A percentile compares a stretch with the other conserved stretches of the same genome.
Conservation (phyloP, 2,329 filamentous ascomycete genomes). For the Botrytis byssoidea region DNA sequence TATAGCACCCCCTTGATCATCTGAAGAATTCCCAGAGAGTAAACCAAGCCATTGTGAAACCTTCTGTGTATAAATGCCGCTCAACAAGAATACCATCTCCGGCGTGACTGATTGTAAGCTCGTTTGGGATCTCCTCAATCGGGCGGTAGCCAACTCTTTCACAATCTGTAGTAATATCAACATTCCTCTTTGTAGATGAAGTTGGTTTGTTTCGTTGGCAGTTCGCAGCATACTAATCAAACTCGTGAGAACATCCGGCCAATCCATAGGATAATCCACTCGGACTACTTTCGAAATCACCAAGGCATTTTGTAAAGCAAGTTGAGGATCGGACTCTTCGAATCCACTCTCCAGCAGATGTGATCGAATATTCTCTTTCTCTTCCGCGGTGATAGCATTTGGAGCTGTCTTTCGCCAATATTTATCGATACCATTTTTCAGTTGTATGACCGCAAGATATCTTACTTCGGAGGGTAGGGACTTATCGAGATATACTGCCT, state of each 20-base stretch:
- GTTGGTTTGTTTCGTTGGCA: slow-evolving; percentile 55
- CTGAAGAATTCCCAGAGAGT: slow-evolving; percentile 52
- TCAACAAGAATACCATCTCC: slow-evolving; percentile 78
- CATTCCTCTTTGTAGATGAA: slow-evolving; percentile 70
- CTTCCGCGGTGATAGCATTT: slow-evolving; percentile 69
- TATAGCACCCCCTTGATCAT: slow-evolving; percentile 57
- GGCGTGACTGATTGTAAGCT: slow-evolving; percentile 76
- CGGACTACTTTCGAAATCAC: slow-evolving; percentile 84
- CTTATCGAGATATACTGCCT: slow-evolving; percentile 80
- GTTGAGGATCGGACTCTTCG: slow-evolving; percentile 68
- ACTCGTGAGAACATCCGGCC: slow-evolving; percentile 63
- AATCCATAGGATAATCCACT: slow-evolving; percentile 85
- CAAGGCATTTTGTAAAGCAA: slow-evolving; percentile 85
- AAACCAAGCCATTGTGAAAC: slow-evolving; percentile 66
- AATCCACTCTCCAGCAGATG: slow-evolving; percentile 75
- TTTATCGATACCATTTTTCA: slow-evolving; percentile 95
- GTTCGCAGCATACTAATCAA: slow-evolving; percentile 64
- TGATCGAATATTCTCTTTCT: slow-evolving; percentile 74
- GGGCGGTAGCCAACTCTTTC: slow-evolving; percentile 84
- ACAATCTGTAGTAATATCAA: slow-evolving; percentile 79
- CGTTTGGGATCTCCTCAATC: slow-evolving; percentile 71
- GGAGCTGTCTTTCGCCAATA: slow-evolving; percentile 71
- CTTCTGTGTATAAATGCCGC: slow-evolving; percentile 73
- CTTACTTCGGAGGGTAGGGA: slow-evolving; percentile 74
- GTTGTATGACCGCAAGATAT: slow-evolving; percentile 86